Base-by-base conservation (phyloP, 352 stramenopile genomes). In the Globisporangium spinosum region DNA sequence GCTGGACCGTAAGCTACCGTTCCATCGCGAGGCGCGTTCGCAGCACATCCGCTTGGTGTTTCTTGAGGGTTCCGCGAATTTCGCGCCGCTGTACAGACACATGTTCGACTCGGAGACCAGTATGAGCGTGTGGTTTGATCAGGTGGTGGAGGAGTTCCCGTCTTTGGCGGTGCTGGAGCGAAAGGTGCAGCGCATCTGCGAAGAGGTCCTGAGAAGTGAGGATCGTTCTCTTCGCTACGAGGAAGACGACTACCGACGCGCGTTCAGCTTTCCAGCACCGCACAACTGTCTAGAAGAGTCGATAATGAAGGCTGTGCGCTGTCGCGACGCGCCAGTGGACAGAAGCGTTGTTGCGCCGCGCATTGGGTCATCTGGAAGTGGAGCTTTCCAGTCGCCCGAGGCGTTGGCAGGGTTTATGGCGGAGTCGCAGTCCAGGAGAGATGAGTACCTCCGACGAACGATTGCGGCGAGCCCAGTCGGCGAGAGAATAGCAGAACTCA, bases 1-100 rank as follows among this genome's bases (percentile, higher is more conserved):
- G 56, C 47, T 89, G 56, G 87, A 93, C 64, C 84, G 85, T 58
- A 75, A 83, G 54, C 70, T 95, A 64, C 87, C 85, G 32, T 91
- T 95, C 71, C 82, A 93, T 55, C 80, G 83, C 10, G 76, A 81
- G 20, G 83, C 87, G 20, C 87, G 83, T 27, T 75, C 88, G 29
- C 73, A 80, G 45, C 85, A 95, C 64, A 90, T 95, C 57, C 84
- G 85, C 10, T 58, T 75, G 15, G 80, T 90, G 29, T 93, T 95
- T 64, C 25, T 93, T 27, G 87, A 93, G 20, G 87, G 87, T 23
- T 82, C 76, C 8, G 61, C 75, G 25, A 78, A 65, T 9, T 82
- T 89, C 45, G 68, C 73, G 22, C 80, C 85, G 20, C 64, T 93
- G 25, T 93, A 89, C 68, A 79, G 83, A 13, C 77, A 90, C 55